Base-by-base conservation (phyloP, 345 rosid species). In the Eutrema heterophyllum region DNA sequence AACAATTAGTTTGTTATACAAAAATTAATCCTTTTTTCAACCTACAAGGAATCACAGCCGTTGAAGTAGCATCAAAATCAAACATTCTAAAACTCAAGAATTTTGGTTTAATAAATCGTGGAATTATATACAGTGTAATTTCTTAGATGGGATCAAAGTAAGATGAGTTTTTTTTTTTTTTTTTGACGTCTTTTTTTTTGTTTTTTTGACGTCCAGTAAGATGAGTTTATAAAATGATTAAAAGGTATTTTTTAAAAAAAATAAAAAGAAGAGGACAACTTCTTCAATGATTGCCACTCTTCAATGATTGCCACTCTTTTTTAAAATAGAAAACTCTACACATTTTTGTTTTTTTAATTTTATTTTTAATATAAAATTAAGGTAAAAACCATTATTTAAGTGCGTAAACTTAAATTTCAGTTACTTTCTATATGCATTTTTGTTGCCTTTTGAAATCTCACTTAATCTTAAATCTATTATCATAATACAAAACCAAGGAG, bases 251-350 rank as follows among this genome's bases (percentile, higher is more conserved):
- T 44, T 33, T 33, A n/a, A n/a, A 33, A n/a, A n/a, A n/a, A n/a
- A n/a, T 21, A 55, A 57, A 50, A 74, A 66, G 51, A 56, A 46
- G 33, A 66, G 72, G 66, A 57, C 78, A 74, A 74, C 67, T 46
- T 57, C 78, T 76, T 84, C 84, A 84, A 86, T 91, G 82, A 91
- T 91, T 83, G 86, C 78, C 81, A 49, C 80, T 60, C 81, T 78
- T 80, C n/a, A n/a, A n/a, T n/a, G n/a, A n/a, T 81, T 46, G 40
- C 72, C 67, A 30, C 16, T 62, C 41, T 38, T 57, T 71, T 40
- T 50, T 51, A 35, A 15, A 12, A 58, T 48, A 45, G 2, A 10
- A 66, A 74, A 39, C 29, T 15, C 11, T 38, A 38, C 4, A 59
- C 50, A 60, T 29, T 41, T 50, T 36, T 21, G 15, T 44, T 18